Evolutionary conservation across 108 stramenopile species (phyloP).

Genomic region (Skeletonema grethae): DNA sequence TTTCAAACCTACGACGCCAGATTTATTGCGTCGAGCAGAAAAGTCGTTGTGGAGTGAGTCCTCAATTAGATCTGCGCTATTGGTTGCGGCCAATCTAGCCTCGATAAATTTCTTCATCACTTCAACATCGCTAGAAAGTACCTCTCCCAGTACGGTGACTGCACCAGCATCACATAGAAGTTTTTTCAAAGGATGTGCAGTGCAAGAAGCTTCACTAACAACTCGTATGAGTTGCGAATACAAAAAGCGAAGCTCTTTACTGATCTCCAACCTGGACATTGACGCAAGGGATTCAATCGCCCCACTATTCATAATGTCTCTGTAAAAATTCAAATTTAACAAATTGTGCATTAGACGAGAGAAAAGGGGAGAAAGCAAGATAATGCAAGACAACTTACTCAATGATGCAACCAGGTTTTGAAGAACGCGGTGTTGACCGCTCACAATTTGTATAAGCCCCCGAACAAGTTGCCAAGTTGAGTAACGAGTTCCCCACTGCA

Average conservation of each 20-base stretch:
- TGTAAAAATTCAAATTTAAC: slow-evolving; percentile 18
- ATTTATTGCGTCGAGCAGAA: background rate
- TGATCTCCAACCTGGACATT: slow-evolving; percentile 47
- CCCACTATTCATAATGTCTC: slow-evolving; percentile 64
- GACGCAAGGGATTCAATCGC: slow-evolving; percentile 60
- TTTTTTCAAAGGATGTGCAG: slow-evolving; percentile 39
- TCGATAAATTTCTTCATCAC: background rate
- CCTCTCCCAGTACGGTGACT: slow-evolving; percentile 50
- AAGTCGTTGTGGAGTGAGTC: slow-evolving; percentile 4
- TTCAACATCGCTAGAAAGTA: slow-evolving; percentile 34
- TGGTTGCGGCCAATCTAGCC: background rate
- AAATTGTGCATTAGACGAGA: slow-evolving; percentile 1
- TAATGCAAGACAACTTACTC: slow-evolving; percentile 41
- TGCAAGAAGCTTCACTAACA: slow-evolving; percentile 62
- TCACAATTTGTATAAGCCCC: slow-evolving; percentile 35
- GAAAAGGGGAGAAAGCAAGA: background rate
- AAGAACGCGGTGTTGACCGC: slow-evolving; percentile 12
- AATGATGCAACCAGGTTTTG: slow-evolving; percentile 34
- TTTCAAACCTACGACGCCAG: background rate
- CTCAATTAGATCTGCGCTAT: background rate
- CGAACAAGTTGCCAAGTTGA: slow-evolving; percentile 61
- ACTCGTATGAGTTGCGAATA: slow-evolving; percentile 57
- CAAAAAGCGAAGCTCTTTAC: slow-evolving; percentile 49
- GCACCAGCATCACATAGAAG: slow-evolving; percentile 57
- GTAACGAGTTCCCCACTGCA: slow-evolving; percentile 57